Conservation (phyloP, 148 eudicot genomes). For the Persicaria maculosa region DNA sequence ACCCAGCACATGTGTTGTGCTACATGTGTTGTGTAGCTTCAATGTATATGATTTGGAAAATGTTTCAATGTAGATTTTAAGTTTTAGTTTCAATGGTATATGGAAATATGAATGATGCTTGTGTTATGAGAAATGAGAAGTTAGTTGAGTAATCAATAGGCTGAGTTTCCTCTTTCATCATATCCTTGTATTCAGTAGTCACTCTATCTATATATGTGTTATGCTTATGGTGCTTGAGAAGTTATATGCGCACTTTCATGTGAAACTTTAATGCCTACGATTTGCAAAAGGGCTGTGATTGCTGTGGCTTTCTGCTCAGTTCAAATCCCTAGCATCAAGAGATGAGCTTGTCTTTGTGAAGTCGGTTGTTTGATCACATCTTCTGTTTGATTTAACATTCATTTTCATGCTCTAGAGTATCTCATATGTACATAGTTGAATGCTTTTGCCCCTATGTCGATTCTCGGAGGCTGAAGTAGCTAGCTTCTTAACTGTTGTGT, state of each 20-base stretch:
- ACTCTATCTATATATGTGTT: too few relatives aligned
- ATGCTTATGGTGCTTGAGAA: background rate
- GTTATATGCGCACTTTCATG: background rate
- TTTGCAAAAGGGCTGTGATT: background rate
- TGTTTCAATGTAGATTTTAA: background rate
- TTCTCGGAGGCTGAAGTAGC: background rate
- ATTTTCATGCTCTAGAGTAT: too few relatives aligned
- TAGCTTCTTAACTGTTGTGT: background rate
- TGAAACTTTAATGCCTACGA: background rate
- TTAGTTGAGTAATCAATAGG: background rate
- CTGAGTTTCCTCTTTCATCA: too few relatives aligned
- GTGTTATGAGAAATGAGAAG: background rate
- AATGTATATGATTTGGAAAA: background rate
- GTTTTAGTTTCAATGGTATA: background rate
- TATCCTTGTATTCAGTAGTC: too few relatives aligned
- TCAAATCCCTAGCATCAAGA: too few relatives aligned
- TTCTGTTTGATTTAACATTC: background rate
- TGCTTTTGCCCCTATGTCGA: background rate
- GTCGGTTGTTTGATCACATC: background rate
- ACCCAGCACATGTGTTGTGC: conserved; percentile 31
- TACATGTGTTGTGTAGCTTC: background rate
- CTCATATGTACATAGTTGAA: background rate
- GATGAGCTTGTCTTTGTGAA: background rate
- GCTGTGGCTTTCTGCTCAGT: background rate
- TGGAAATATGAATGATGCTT: background rate